Base-by-base conservation (phyloP, 1,139 yeast genomes). In the Debaryomyces udenii region DNA sequence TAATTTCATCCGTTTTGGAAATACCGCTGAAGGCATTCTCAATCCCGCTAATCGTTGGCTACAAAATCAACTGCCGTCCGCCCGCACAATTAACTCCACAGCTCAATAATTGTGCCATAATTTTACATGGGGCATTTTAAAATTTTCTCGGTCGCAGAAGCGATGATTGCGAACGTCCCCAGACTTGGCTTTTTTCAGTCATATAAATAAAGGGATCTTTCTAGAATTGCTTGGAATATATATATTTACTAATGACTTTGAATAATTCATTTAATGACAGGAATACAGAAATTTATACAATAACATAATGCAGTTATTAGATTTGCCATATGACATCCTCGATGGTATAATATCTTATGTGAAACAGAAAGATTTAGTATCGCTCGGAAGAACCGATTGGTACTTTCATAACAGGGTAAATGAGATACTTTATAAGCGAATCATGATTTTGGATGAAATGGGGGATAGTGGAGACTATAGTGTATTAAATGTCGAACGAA, bases 1-100 rank as follows among this genome's bases (percentile, higher is more conserved):
- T 3, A 66, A 73, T 37, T 56, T 57, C 35, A 45, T 50, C 1
- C 47, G 57, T 30, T 61, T 56, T 43, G 63, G 65, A 7, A 51
- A 57, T 29, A 55, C 55, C 1, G 38, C 37, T 14, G 55, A 51
- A 22, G 47, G 47, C 6, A 32, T 41, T 3, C 27, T 50, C 10
- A 44, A 38, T 27, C 35, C 38, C 13, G 32, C 38, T 9, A 57
- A 53, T 31, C 38, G 47, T 14, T 53, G 58, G 58, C 50, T 53
- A 49, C 35, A 31, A 20, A 5, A 20, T 20, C 22, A 20, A 7
- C 7, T 20, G 22, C 22, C 22, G 22, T 20, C 7, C 20, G 32
- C 20, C 7, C 20, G 11, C 32, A 15, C 6, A 5, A 18, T 26
- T 14, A 15, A 34, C 37, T 34, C 37, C 37, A 34, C 37, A 34